These are phyloP conservation scores for Beta macrorhiza DNA, from an alignment of 179 eudicot species.

Conservation along the genomic window DNA sequence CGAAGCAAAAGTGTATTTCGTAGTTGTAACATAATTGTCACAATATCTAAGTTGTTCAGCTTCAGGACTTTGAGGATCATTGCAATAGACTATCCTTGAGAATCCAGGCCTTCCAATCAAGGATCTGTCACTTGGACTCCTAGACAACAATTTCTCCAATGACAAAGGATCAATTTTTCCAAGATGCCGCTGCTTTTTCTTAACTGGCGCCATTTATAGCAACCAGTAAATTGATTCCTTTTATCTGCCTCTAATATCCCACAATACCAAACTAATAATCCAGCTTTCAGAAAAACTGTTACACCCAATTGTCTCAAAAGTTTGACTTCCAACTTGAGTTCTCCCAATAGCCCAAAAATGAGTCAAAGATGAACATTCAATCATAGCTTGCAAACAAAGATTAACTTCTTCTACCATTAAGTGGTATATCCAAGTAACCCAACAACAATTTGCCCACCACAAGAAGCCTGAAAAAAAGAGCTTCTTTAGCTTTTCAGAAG, in stretches of 20 bases:
- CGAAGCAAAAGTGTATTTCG: slow-evolving; percentile 61
- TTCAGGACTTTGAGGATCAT: slow-evolving; percentile 52
- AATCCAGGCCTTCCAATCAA: slow-evolving; percentile 74
- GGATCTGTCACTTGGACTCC: slow-evolving; percentile 35
- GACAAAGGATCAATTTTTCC: slow-evolving; percentile 28
- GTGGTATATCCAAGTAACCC: not conserved
- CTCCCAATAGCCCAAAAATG: not conserved
- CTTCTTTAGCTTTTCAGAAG: not conserved
- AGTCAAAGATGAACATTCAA: not conserved
- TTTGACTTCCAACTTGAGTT: not conserved
- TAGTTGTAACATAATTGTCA: slow-evolving; percentile 59
- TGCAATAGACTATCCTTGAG: slow-evolving; percentile 70
- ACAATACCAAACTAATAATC: not conserved
- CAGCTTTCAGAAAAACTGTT: not conserved
- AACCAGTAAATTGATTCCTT: not conserved
- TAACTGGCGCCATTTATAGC: slow-evolving; percentile 22
- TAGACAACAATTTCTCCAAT: slow-evolving; percentile 21
- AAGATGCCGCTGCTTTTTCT: slow-evolving; percentile 30
- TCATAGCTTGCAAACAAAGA: not conserved
- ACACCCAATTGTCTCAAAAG: not conserved
- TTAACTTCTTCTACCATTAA: not conserved
- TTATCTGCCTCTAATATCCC: not conserved
- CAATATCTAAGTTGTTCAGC: slow-evolving; percentile 37
- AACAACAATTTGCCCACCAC: not conserved
- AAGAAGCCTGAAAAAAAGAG: too few species aligned